Conservation (phyloP, 1,284 basidiomycete species). For the Sphaerobolus stellatus region DNA sequence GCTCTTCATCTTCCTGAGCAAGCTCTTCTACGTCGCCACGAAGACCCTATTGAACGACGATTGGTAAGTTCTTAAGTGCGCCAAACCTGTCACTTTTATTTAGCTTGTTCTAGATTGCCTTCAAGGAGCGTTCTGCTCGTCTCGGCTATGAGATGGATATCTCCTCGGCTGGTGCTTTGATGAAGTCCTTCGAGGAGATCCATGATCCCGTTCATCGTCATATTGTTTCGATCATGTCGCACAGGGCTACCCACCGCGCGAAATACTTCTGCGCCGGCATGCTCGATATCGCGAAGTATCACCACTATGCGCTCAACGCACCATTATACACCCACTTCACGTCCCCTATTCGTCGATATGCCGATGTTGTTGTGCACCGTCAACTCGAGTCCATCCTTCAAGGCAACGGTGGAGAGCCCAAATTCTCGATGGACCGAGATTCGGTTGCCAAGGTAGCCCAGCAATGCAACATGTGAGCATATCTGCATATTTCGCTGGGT, state of each 20-base stretch:
- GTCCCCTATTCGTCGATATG: slow-evolving; percentile 89
- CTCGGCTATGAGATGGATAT: slow-evolving; percentile 84
- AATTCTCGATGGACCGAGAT: slow-evolving; percentile 96
- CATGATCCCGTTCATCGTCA: slow-evolving; percentile 69
- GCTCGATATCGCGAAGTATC: slow-evolving; percentile 98
- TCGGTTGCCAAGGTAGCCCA: slow-evolving; percentile 96
- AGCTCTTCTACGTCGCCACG: slow-evolving; percentile 91
- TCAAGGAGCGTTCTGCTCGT: slow-evolving; percentile 76
- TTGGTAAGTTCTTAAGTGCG: slow-evolving; percentile 46
- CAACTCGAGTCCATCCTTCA: slow-evolving; percentile 91
- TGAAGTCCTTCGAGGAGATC: slow-evolving; percentile 79
- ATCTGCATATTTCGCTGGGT: slow-evolving; percentile 9
- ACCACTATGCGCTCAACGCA: slow-evolving; percentile 87
- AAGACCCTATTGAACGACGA: slow-evolving; percentile 87
- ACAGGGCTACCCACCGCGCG: slow-evolving; percentile 88
- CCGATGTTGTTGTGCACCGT: slow-evolving; percentile 94
- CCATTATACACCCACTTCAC: slow-evolving; percentile 99
- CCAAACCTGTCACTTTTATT: not conserved
- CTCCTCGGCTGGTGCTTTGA: slow-evolving; percentile 77
- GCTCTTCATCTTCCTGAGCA: slow-evolving; percentile 94
- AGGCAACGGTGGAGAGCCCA: slow-evolving; percentile 73
- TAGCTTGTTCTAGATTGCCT: slow-evolving; percentile 56
- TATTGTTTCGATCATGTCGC: slow-evolving; percentile 78
- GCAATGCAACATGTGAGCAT: slow-evolving; percentile 85
- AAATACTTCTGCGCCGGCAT: slow-evolving; percentile 99